Conservation (phyloP, 1,139 yeast genomes). For the Blastobotrys ciferrii region DNA sequence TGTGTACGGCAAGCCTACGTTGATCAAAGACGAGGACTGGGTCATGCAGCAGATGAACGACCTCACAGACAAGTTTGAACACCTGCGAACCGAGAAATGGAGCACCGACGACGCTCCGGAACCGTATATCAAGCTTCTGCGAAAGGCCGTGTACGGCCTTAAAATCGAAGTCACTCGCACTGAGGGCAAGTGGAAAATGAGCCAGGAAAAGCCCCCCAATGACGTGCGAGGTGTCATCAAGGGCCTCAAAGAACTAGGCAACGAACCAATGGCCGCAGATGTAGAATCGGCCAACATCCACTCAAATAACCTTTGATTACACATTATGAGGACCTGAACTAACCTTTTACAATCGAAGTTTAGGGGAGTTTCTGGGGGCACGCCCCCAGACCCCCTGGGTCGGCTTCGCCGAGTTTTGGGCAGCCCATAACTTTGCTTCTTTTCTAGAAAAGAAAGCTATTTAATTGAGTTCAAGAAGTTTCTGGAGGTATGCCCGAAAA, state of each 20-base stretch:
- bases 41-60: slow-evolving; percentile 47
- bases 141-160: slow-evolving; percentile 60
- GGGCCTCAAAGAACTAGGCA: slow-evolving; percentile 38
- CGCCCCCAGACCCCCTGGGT: too few species aligned
- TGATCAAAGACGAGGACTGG: slow-evolving; percentile 43
- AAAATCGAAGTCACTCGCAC: slow-evolving; percentile 51
- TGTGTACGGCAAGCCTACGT: slow-evolving; percentile 51
- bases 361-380: too few species aligned
- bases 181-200: slow-evolving; percentile 61
- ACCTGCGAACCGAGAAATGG: slow-evolving; percentile 46
- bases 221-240: slow-evolving; percentile 55
- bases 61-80: slow-evolving; percentile 52
- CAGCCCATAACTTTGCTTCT: too few species aligned
- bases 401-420: too few species aligned
- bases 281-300: slow-evolving; percentile 4
- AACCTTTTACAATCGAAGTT: too few species aligned
- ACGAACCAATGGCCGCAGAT: slow-evolving; percentile 6
- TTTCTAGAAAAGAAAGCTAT: too few species aligned
- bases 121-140: slow-evolving; percentile 44
- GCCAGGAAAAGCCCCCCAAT: slow-evolving; percentile 47
- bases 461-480: too few species aligned
- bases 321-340: too few species aligned
- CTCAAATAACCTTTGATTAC: background rate
- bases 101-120: slow-evolving; percentile 59
- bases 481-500: too few species aligned